Evolutionary conservation across 164 flowering plant species (phyloP), one percentile per base, ranked within the genome.

Genomic region (Tinospora cordifolia): DNA sequence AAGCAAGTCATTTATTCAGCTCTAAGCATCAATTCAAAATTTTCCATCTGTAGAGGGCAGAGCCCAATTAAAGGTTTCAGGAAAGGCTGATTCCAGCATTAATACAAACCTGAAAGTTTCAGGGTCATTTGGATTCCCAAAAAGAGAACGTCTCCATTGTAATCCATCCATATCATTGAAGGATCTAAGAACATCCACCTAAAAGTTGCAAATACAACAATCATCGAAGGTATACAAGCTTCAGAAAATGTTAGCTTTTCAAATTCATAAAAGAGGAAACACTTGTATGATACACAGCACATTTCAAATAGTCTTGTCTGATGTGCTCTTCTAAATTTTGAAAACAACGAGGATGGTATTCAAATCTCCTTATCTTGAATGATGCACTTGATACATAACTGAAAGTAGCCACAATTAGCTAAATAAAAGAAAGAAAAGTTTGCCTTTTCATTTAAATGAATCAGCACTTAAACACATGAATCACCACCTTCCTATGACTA

Each of bases 71-170:
- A 30, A 30, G 36, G 59, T 15, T 51, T 51, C 59, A 14, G n/a
- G 59, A 51, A 51, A n/a, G 21, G 19, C 59, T 11, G 8, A 30
- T 30, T 51, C 58, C 30, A 44, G 70, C 49, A 39, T 40, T 15
- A 62, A 75, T 22, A 76, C 84, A 67, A 71, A 94, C 99, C 97
- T 92, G 90, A 88, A 92, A 60, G 98, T 94, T 75, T 94, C 99
- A 30, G 90, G 87, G 68, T 95, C 99, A 85, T 85, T 90, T 72
- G 99, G 99, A 80, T 91, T 95, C 69, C 99, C 99, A 83, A 95
- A 95, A 71, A 95, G 88, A 72, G 98, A 95, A 78, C 85, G 85
- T 68, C 87, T 90, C 99, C 99, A 95, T 69, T 85, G 98, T n/a
- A 94, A 89, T 69, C 94, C 90, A 71, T 92, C 99, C 62, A 84